Evolutionary conservation across 2,329 filamentous ascomycete genomes (phyloP), one percentile per base, ranked within the genome.

Genomic region (Conoideocrella luteorostrata): DNA sequence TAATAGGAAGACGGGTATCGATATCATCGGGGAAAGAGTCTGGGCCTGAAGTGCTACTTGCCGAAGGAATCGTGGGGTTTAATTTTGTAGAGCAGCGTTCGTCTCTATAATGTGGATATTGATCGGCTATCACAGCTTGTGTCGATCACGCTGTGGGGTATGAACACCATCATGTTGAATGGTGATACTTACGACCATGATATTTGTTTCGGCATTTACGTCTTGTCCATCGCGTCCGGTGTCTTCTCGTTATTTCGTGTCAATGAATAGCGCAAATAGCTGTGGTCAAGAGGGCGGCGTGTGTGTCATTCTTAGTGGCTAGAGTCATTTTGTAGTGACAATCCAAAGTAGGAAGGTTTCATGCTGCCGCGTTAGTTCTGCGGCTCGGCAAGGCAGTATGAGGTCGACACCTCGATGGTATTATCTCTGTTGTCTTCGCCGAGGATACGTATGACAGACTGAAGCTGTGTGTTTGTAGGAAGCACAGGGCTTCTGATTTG

Each of bases 1-100:
- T 75, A 41, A 74, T 75, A 17, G 71, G 71, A 1, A 61, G 71
- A 4, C 58, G 71, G 9, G 69, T 75, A 1, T 72, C 70, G 0
- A 41, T 75, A 0, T 62, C 59, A 23, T 57, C 60, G 1, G 49
- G 55, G 0, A 43, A 50, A 0, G 37, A 43, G 1, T 47, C 43
- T 49, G 61, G 61, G 10, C 47, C 32, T 23, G 53, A 52, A 21
- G 50, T 51, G 5, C 59, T 70, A 0, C 48, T 72, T 4, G 70
- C 71, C 0, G 70, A 74, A 48, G 71, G 71, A 0, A 70, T 74
- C n/a, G 67, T 74, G 4, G 71, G 71, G 1, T 72, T 71, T 52
- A 74, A 74, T 28, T 65, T 63, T 35, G 40, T 57, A 41, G 55
- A 50, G 26, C 48, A 30, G 6, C 39, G 39, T 4, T 32, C 43